phyloP scores from a whole-genome alignment of 179 eudicot species.

The Sideroxylon spinosum region DNA sequence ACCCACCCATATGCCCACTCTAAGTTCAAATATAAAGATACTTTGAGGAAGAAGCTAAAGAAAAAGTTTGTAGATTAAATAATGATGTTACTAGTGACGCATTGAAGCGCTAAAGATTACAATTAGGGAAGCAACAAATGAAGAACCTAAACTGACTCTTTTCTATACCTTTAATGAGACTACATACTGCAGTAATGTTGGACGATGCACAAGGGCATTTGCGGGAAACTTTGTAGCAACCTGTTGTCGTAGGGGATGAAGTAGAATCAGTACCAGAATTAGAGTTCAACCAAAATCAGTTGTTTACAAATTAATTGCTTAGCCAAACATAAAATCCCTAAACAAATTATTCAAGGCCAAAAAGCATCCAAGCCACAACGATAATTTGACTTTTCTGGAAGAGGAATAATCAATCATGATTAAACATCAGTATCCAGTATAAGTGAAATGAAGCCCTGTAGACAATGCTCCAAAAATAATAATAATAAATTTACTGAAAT shows the following conservation, averaged over 20 bases:
- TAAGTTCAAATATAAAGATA: not conserved
- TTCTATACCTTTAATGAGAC: conserved; percentile 58
- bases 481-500: not conserved
- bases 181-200: conserved; percentile 54
- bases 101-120: not conserved
- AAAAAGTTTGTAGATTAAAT: not conserved
- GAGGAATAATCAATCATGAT: not conserved
- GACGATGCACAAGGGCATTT: conserved; percentile 81
- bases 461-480: not conserved
- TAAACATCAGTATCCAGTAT: not conserved
- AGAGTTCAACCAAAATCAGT: not conserved
- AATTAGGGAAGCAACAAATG: not conserved
- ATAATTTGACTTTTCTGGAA: not conserved
- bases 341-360: not conserved
- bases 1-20: too few species aligned
- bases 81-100: not conserved
- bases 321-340: not conserved
- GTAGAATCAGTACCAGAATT: conserved; percentile 2
- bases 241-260: conserved; percentile 29
- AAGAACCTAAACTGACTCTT: not conserved
- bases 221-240: conserved; percentile 88
- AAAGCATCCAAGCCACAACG: not conserved
- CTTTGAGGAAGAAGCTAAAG: not conserved
- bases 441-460: not conserved
- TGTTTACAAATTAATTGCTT: not conserved